These are phyloP conservation scores for Podaxis sp. DNA, from an alignment of 768 basidiomycete genomes.

Conservation along the genomic window DNA sequence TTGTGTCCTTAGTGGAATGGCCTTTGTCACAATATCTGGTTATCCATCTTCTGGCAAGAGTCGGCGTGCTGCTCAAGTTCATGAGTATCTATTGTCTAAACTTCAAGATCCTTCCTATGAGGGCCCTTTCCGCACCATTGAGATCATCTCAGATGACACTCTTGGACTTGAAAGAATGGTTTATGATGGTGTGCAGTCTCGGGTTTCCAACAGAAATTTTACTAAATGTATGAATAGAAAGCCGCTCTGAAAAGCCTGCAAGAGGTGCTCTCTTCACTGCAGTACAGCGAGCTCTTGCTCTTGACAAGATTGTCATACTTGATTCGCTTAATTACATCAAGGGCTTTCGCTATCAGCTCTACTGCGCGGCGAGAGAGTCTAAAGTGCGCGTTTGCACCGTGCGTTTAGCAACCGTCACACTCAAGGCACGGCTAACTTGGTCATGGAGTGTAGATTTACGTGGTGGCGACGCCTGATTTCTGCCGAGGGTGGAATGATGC, in stretches of 20 bases:
- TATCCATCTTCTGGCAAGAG: constrained; percentile 90
- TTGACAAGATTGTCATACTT: constrained; percentile 80
- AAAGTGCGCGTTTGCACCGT: constrained; percentile 88
- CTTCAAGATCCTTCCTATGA: constrained; percentile 49
- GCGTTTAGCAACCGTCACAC: constrained; percentile 25
- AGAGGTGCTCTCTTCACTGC: constrained; percentile 82
- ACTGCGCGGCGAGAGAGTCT: constrained; percentile 90
- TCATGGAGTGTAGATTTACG: constrained; percentile 56
- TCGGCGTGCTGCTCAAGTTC: constrained; percentile 65
- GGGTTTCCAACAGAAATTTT: not conserved
- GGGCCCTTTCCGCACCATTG: constrained; percentile 46
- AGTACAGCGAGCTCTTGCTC: constrained; percentile 69
- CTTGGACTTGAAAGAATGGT: constrained; percentile 62
- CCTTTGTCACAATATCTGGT: constrained; percentile 88
- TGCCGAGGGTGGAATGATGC: constrained; percentile 76
- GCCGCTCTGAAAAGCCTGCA: constrained; percentile 84
- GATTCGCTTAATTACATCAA: constrained; percentile 98
- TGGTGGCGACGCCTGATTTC: constrained; percentile 70
- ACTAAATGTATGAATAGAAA: constrained; percentile 44
- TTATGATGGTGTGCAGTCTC: constrained; percentile 65
- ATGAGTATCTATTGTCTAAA: constrained; percentile 50
- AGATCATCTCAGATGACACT: constrained; percentile 72
- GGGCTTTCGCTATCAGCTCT: constrained; percentile 97
- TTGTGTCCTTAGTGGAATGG: constrained; percentile 50
- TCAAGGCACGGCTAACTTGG: not conserved